These are phyloP conservation scores for Coccomyxa subellipsoidea DNA, from an alignment of 163 green algal genomes.

Conservation along the genomic window DNA sequence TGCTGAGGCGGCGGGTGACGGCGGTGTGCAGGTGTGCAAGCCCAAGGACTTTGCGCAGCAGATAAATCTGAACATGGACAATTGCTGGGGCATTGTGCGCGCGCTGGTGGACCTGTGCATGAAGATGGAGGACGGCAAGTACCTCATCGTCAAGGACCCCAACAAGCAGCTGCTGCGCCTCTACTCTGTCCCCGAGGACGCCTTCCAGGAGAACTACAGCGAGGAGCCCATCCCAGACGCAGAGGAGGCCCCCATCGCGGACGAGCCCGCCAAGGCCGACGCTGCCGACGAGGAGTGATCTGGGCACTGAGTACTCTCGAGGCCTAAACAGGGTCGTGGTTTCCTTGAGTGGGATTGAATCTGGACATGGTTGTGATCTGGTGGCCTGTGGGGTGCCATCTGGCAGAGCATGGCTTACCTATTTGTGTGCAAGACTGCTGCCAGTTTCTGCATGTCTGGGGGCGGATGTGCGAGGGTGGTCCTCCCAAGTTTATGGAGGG, in stretches of 20 bases:
- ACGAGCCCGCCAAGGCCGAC: slow-evolving; percentile 18
- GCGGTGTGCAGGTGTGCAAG: slow-evolving; percentile 88
- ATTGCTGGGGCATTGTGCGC: slow-evolving; percentile 94
- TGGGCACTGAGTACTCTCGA: no score
- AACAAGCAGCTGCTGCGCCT: slow-evolving; percentile 82
- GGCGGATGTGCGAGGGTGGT: no score
- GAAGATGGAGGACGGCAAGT: slow-evolving; percentile 85
- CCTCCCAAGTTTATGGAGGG: no score
- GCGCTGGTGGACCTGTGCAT: slow-evolving; percentile 76
- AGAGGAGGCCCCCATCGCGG: slow-evolving; percentile 29
- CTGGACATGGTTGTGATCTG: no score
- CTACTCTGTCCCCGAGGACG: slow-evolving; percentile 71
- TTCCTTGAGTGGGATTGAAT: no score
- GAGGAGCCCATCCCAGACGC: slow-evolving; percentile 48
- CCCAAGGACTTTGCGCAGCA: slow-evolving; percentile 90
- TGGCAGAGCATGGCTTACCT: no score
- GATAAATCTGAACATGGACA: slow-evolving; percentile 94
- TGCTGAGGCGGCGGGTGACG: no score
- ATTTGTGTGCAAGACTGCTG: no score
- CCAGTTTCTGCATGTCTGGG: no score
- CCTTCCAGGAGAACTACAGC: slow-evolving; percentile 60
- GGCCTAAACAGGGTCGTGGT: no score
- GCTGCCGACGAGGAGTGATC: slow-evolving; percentile 15
- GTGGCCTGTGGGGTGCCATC: no score
- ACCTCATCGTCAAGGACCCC: slow-evolving; percentile 94